Conservation (phyloP, 768 basidiomycete genomes). For the Arthromyces matolae region DNA sequence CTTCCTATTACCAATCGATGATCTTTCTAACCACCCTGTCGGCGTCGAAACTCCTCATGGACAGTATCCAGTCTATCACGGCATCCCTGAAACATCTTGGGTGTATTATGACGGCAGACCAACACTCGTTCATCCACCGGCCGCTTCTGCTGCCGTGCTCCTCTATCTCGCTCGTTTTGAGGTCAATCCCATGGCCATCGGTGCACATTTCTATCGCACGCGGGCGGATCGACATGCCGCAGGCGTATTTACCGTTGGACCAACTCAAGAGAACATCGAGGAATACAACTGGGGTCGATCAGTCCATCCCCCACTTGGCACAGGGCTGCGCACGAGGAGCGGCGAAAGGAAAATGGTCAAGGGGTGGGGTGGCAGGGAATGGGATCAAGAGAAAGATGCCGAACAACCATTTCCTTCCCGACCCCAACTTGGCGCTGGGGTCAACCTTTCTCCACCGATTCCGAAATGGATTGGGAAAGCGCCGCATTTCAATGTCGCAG, state of each 20-base stretch:
- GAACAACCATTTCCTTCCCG: background rate
- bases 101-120: constrained; percentile 30
- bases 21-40: constrained; percentile 11
- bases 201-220: constrained; percentile 32
- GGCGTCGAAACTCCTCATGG: constrained; percentile 39
- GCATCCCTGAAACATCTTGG: constrained; percentile 19
- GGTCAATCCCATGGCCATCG: constrained; percentile 38
- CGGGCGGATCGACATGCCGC: constrained; percentile 22
- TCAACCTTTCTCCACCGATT: background rate
- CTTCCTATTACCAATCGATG: constrained; percentile 45
- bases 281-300: constrained; percentile 49
- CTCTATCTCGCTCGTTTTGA: constrained; percentile 61
- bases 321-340: background rate
- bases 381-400: constrained; percentile 1
- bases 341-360: background rate
- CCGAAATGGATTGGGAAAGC: constrained; percentile 17
- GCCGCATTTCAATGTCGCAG: constrained; percentile 8
- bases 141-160: constrained; percentile 56
- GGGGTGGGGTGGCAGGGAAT: constrained; percentile 3
- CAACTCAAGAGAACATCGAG: constrained; percentile 56
- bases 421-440: background rate
- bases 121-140: constrained; percentile 37
- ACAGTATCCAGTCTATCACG: constrained; percentile 43
- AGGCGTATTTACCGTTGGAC: constrained; percentile 26
- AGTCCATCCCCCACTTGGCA: constrained; percentile 23